A percentile compares a stretch with the other conserved stretches of the same genome.
These are phyloP conservation scores for Penicillium hordei DNA, from an alignment of 2,329 filamentous ascomycete genomes.

Conservation along the genomic window DNA sequence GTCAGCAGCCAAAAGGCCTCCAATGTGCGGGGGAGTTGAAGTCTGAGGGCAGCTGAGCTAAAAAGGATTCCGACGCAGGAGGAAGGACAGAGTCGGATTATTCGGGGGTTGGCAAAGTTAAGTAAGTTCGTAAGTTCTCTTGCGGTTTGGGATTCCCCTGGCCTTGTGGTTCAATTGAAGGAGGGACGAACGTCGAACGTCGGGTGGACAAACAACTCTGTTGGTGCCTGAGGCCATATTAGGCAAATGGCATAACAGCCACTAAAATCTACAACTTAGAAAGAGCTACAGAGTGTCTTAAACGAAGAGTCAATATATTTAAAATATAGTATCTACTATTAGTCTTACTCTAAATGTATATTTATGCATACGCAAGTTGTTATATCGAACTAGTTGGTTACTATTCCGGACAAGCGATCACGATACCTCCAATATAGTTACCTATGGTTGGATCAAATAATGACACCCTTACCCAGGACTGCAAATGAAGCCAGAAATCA, in stretches of 20 bases:
- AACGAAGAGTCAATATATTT: neutral
- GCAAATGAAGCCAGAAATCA: neutral
- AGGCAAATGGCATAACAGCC: neutral
- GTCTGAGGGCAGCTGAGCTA: neutral
- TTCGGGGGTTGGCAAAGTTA: neutral
- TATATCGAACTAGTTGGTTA: neutral
- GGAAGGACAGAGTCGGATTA: neutral
- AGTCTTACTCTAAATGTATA: neutral
- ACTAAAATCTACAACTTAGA: neutral
- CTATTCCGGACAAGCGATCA: neutral
- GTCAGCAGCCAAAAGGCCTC: neutral
- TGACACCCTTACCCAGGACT: neutral
- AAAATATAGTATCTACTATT: neutral
- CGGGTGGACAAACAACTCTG: slow-evolving; percentile 1
- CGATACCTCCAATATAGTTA: neutral
- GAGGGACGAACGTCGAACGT: slow-evolving; percentile 1
- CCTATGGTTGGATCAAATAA: neutral
- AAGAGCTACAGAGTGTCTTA: neutral
- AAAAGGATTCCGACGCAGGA: neutral
- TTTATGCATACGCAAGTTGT: neutral
- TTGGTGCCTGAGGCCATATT: slow-evolving; percentile 9
- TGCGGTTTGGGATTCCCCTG: neutral
- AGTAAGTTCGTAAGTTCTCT: neutral
- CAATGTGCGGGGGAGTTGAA: slow-evolving; percentile 1
- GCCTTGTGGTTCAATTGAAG: neutral